These are phyloP conservation scores for Zygosaccharomyces sapae DNA, from an alignment of 1,139 yeast genomes.

Conservation along the genomic window DNA sequence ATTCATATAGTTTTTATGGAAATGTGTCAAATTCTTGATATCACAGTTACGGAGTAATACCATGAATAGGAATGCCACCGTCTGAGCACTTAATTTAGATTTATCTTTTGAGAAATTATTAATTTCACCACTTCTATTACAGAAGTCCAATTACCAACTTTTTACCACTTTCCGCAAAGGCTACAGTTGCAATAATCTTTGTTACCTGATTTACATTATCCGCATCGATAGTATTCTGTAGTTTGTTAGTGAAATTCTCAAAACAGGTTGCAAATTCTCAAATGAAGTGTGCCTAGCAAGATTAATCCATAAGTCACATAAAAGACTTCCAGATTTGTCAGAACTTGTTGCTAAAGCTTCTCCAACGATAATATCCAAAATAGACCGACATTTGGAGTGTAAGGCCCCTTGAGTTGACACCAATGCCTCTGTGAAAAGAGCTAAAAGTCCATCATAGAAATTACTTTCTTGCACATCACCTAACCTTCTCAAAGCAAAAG, in stretches of 20 bases:
- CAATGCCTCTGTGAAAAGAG: conserved; percentile 69
- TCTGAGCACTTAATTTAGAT: conserved; percentile 25
- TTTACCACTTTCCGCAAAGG: conserved; percentile 69
- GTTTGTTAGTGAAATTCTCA: conserved; percentile 36
- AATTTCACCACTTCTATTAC: conserved; percentile 20
- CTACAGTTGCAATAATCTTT: conserved; percentile 42
- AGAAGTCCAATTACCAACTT: conserved; percentile 42
- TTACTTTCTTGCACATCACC: conserved; percentile 39
- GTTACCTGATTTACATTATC: conserved; percentile 17
- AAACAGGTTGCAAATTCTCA: conserved; percentile 51
- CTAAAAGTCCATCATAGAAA: conserved; percentile 54
- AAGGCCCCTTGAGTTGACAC: conserved; percentile 66
- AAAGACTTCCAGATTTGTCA: conserved; percentile 35
- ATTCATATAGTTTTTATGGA: conserved; percentile 45
- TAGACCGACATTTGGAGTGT: conserved; percentile 62
- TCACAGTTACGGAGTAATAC: conserved; percentile 59
- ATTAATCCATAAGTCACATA: conserved; percentile 57
- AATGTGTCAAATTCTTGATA: conserved; percentile 45
- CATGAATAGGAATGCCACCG: conserved; percentile 39
- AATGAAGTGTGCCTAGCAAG: conserved; percentile 59
- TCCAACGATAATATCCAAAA: conserved; percentile 46
- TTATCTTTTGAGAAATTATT: conserved; percentile 13
- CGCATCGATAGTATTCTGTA: conserved; percentile 24
- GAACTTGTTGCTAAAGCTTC: conserved; percentile 36
- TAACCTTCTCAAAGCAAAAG: conserved; percentile 50